Conservation (phyloP, 345 rosid species). For the Eucalyptus pauciflora region DNA sequence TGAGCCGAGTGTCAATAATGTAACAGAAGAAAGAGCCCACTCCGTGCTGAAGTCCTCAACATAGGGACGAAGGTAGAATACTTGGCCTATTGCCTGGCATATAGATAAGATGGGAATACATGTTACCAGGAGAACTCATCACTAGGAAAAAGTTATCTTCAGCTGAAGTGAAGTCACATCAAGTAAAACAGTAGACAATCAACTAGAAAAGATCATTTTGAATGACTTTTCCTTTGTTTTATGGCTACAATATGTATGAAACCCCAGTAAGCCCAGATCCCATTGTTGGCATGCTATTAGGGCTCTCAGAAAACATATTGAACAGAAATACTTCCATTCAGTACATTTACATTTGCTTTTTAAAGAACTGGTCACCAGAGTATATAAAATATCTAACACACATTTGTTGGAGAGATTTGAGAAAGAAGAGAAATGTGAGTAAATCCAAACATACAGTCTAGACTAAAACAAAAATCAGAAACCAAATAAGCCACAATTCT, state of each 20-base stretch:
- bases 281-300: background rate
- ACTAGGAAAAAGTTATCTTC: background rate
- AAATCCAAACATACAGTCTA: background rate
- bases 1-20: conserved; percentile 77
- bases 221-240: background rate
- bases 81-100: conserved; percentile 85
- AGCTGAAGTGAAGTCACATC: background rate
- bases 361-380: background rate
- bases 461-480: background rate
- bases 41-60: conserved; percentile 76
- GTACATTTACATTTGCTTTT: background rate
- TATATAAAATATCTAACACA: background rate
- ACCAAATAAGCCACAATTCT: background rate
- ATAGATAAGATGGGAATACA: background rate
- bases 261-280: background rate
- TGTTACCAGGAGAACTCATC: background rate
- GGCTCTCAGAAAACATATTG: background rate
- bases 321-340: background rate
- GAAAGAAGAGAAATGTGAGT: background rate
- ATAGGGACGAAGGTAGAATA: conserved; percentile 79
- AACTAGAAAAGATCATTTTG: background rate
- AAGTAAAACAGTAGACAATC: background rate
- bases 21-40: conserved; percentile 85
- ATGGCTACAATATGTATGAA: background rate
- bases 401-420: background rate